Base-by-base conservation (phyloP, 2,329 filamentous ascomycete genomes). In the Nemania diffusa region DNA sequence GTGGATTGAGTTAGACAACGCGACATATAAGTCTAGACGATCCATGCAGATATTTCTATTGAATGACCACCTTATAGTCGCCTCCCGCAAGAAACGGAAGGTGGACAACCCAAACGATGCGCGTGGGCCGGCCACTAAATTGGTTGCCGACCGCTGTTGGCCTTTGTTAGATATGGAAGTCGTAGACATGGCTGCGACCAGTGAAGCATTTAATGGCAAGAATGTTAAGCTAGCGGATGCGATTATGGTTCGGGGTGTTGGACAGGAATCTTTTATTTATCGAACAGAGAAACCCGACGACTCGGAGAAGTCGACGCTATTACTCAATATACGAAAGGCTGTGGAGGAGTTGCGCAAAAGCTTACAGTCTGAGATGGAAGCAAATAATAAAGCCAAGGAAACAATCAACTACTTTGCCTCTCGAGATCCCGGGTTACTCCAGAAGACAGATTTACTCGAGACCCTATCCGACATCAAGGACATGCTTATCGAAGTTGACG, bases 1-100 rank as follows among this genome's bases (percentile, higher is more conserved):
- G 55, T 99, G 96, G 96, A 92, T 98, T 66, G 95, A 99, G 81
- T 84, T 99, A 68, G 97, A 99, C 80, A 97, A 96, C 70, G 96
- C 96, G 11, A 99, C 96, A 0, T 98, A 97, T 90, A 97, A 97
- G 80, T 93, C 95, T 3, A 87, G 92, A 70, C 86, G 96, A 48
- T 90, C 94, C 29, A 94, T 98, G 79, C 93, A 97, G 76, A 89
- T 99, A 67, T 94, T 98, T 67, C 81, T 99, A 65, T 85, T 99
- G 2, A 99, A 98, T 77, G 96, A 99, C 76, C 94, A 99, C 79
- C 84, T 99, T 1, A 87, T 99, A 24, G 87, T 99, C 57, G 96
- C 96, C 3, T 93, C 92, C 26, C 90, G 92, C 72, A 97, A 97
- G 83, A 97, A 97, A 84, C 93, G 95, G 75, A 93, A 94, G 74